phyloP scores from a whole-genome alignment of 768 basidiomycete species.

The Lactarius sp. region DNA sequence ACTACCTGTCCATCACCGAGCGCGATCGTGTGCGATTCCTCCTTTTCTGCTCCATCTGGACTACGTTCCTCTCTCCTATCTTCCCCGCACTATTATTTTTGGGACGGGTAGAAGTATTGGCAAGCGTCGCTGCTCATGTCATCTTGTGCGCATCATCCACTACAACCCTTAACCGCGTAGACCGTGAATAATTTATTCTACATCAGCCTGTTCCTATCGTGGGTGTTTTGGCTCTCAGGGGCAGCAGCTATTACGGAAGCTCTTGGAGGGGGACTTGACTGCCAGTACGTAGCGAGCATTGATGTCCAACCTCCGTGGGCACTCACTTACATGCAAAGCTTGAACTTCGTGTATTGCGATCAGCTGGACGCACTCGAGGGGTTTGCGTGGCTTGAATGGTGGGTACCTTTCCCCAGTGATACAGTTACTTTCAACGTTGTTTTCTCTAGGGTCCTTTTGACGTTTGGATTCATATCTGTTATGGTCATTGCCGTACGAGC shows the following conservation, averaged over 20 bases:
- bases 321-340: constrained; percentile 2
- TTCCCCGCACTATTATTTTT: constrained; percentile 13
- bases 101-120: background rate
- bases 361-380: constrained; percentile 24
- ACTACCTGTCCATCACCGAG: constrained; percentile 44
- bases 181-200: background rate
- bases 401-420: background rate
- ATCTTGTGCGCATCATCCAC: constrained; percentile 18
- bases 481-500: constrained; percentile 18
- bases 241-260: constrained; percentile 22
- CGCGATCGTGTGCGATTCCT: constrained; percentile 43
- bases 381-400: constrained; percentile 27
- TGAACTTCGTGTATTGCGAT: constrained; percentile 18
- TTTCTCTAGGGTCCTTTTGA: constrained; percentile 20
- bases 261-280: constrained; percentile 16
- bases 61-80: constrained; percentile 20
- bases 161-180: background rate
- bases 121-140: constrained; percentile 19
- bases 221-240: constrained; percentile 28
- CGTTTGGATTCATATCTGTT: constrained; percentile 11
- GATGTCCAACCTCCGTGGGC: background rate
- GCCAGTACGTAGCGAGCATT: constrained; percentile 14
- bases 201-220: constrained; percentile 23
- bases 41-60: constrained; percentile 27
- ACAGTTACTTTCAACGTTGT: background rate